Conservation (phyloP, 129 eudicot species). For the Calendula officinalis region DNA sequence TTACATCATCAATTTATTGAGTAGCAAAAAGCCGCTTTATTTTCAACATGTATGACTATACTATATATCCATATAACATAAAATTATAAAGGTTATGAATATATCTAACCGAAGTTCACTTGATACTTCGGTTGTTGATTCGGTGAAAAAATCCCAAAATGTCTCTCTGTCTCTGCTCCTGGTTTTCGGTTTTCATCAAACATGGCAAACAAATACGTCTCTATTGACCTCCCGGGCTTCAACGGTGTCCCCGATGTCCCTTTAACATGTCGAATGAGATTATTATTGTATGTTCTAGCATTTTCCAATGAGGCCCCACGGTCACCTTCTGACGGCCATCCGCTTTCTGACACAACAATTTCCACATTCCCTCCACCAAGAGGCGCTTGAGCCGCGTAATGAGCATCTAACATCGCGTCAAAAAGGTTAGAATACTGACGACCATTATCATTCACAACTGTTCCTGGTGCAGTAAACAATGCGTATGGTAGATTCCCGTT, state of each 20-base stretch:
- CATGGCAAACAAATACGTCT: slow-evolving; percentile 39
- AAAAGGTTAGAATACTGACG: slow-evolving; percentile 23
- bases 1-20: no score
- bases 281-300: slow-evolving; percentile 22
- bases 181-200: slow-evolving; percentile 31
- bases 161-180: slow-evolving; percentile 14
- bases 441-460: slow-evolving; percentile 16
- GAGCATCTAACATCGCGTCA: slow-evolving; percentile 35
- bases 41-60: no score
- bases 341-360: slow-evolving; percentile 37
- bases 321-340: slow-evolving; percentile 29
- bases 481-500: slow-evolving; percentile 25
- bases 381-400: slow-evolving; percentile 32
- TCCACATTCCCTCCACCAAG: slow-evolving; percentile 24
- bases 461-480: slow-evolving; percentile 27
- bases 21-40: no score
- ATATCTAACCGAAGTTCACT: slow-evolving; percentile 20
- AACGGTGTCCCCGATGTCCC: slow-evolving; percentile 23
- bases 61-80: no score
- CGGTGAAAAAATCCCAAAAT: slow-evolving; percentile 31
- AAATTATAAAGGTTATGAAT: no score
- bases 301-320: slow-evolving; percentile 7
- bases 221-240: slow-evolving; percentile 24
- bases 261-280: slow-evolving; percentile 22
- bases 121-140: slow-evolving; percentile 25